Evolutionary conservation across 371 early-diverging fungal species (phyloP).

Genomic region (Haplosporangium sp.): DNA sequence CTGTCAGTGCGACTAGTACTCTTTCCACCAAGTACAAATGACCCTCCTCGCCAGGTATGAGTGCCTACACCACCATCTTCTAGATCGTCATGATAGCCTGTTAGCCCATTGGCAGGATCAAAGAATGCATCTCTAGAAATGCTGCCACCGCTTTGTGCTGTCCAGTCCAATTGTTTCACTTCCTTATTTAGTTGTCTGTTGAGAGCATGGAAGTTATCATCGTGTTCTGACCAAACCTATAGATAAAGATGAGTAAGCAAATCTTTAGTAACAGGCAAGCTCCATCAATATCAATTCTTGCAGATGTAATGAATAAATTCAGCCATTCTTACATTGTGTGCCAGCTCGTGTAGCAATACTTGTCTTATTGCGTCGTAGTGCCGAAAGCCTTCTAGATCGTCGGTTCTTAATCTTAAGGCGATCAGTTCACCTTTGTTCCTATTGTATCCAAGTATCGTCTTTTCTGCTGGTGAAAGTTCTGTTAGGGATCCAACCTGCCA

Average conservation of each 20-base stretch:
- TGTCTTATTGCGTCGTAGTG: conserved; percentile 78
- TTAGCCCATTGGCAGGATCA: conserved; percentile 55
- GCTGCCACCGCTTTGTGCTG: conserved; percentile 63
- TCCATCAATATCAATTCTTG: background rate
- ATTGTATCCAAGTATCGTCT: conserved; percentile 89
- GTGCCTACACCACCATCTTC: conserved; percentile 17
- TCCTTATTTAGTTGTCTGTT: conserved; percentile 85
- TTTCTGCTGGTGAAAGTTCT: conserved; percentile 86
- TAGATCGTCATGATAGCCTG: conserved; percentile 41
- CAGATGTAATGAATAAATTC: background rate
- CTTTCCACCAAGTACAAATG: conserved; percentile 43
- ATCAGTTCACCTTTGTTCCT: conserved; percentile 86
- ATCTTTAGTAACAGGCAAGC: background rate
- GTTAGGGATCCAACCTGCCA: conserved; percentile 85
- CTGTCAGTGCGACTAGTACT: background rate
- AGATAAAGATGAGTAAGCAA: background rate
- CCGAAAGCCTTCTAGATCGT: conserved; percentile 90
- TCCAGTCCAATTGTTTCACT: conserved; percentile 74
- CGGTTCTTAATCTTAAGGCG: conserved; percentile 87
- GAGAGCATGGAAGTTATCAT: conserved; percentile 83
- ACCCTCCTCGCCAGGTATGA: conserved; percentile 40
- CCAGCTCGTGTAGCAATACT: conserved; percentile 90
- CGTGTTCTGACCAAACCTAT: conserved; percentile 83
- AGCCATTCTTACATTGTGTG: conserved; percentile 73
- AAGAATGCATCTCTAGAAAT: conserved; percentile 58